Percentiles rank a stretch among this genome's conserved stretches.
phyloP scores from a whole-genome alignment of 2,329 filamentous ascomycete genomes.

The Lasiodiplodia theobromae region DNA sequence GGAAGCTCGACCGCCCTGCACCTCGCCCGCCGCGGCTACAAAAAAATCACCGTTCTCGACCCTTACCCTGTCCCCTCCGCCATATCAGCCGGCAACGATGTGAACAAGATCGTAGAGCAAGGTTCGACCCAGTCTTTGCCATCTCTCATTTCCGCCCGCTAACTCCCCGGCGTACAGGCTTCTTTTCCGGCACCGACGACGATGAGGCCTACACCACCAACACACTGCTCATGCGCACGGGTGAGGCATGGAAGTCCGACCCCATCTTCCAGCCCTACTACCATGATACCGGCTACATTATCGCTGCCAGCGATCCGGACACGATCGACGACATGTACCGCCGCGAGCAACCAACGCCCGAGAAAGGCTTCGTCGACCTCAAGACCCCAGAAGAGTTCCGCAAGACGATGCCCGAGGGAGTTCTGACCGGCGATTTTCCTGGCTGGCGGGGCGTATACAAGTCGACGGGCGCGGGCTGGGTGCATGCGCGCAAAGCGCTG shows the following conservation, averaged over 20 bases:
- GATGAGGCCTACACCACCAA: constrained; percentile 23
- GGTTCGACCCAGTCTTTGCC: constrained; percentile 34
- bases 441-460: constrained; percentile 61
- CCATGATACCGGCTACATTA: constrained; percentile 57
- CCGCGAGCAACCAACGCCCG: constrained; percentile 39
- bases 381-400: constrained; percentile 56
- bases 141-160: not conserved
- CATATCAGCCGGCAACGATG: constrained; percentile 59
- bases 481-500: constrained; percentile 60
- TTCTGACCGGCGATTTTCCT: constrained; percentile 58
- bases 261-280: constrained; percentile 53
- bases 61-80: constrained; percentile 54
- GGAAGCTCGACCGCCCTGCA: constrained; percentile 62
- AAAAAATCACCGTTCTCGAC: constrained; percentile 58
- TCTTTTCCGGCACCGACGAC: constrained; percentile 20
- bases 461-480: constrained; percentile 58
- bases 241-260: constrained; percentile 54
- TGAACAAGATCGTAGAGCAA: constrained; percentile 59
- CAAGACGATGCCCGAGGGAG: constrained; percentile 59
- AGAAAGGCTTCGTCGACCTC: constrained; percentile 41
- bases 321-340: constrained; percentile 48
- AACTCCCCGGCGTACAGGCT: not conserved
- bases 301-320: constrained; percentile 51
- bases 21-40: constrained; percentile 58
- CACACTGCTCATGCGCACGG: constrained; percentile 35